Conservation (phyloP, 768 basidiomycete species). For the Leucocoprinus birnbaumii region DNA sequence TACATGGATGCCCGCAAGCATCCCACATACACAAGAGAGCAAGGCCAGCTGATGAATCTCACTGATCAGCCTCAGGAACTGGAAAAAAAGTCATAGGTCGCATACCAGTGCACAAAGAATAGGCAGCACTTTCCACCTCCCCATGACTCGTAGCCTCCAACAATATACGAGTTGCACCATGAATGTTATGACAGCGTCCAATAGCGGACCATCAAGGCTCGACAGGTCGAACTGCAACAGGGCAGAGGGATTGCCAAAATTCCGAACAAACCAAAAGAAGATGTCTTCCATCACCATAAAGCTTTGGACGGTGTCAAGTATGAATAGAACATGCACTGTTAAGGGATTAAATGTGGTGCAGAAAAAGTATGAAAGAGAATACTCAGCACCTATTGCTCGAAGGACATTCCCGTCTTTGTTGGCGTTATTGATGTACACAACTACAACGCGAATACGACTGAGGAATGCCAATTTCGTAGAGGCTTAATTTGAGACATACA, state of each 20-base stretch:
- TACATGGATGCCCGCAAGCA: too few species aligned
- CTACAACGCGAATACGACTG: background rate
- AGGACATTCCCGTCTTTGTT: conserved; percentile 1
- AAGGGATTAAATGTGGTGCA: background rate
- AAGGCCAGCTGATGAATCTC: background rate
- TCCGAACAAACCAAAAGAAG: conserved; percentile 4
- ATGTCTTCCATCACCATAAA: conserved; percentile 6
- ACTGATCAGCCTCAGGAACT: background rate
- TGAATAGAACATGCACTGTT: conserved; percentile 5
- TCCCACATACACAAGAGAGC: background rate
- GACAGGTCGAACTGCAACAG: background rate
- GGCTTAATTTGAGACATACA: too few species aligned
- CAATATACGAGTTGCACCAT: conserved; percentile 8
- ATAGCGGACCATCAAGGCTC: background rate
- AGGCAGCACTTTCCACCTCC: conserved; percentile 2
- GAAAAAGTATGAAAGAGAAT: background rate
- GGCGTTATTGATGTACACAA: background rate
- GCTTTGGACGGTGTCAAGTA: conserved; percentile 6
- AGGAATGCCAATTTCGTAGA: background rate
- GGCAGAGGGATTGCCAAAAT: background rate
- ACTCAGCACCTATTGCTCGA: background rate
- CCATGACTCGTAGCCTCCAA: conserved; percentile 2
- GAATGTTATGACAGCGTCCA: conserved; percentile 4
- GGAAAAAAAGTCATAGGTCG: background rate
- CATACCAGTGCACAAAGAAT: background rate